phyloP scores from a whole-genome alignment of 2,329 filamentous ascomycete species.

The Helotiales sp. region DNA sequence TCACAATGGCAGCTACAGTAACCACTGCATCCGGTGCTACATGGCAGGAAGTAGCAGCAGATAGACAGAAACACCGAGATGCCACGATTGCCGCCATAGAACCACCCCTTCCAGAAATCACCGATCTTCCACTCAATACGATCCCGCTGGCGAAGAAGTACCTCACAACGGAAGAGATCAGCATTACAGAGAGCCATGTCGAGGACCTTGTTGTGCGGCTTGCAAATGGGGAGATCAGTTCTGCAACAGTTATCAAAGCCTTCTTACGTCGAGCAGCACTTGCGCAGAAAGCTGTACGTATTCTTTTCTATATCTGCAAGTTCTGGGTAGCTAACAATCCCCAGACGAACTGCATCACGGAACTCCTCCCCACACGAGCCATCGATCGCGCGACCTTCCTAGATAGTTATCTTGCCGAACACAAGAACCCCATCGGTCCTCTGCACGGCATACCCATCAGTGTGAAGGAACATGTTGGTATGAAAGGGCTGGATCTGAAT shows the following conservation, averaged over 20 bases:
- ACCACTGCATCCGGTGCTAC: constrained; percentile 41
- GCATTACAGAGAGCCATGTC: constrained; percentile 54
- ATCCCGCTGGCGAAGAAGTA: constrained; percentile 51
- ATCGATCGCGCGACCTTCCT: constrained; percentile 43
- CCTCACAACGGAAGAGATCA: constrained; percentile 52
- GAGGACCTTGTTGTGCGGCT: constrained; percentile 54
- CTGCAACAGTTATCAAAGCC: constrained; percentile 53
- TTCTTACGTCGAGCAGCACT: constrained; percentile 60
- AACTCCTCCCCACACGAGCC: constrained; percentile 46
- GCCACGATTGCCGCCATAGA: constrained; percentile 49
- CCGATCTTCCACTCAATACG: constrained; percentile 50
- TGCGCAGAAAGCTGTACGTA: constrained; percentile 53
- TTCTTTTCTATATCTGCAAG: background rate
- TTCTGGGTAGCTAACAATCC: constrained; percentile 14
- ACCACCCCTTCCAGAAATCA: constrained; percentile 47
- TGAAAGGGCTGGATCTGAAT: constrained; percentile 54
- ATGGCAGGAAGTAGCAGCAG: constrained; percentile 54
- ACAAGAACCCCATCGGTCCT: constrained; percentile 44
- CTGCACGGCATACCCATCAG: constrained; percentile 55
- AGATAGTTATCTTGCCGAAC: constrained; percentile 42
- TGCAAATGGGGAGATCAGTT: constrained; percentile 49
- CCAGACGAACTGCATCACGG: constrained; percentile 53
- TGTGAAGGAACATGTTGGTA: constrained; percentile 57
- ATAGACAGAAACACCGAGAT: constrained; percentile 53
- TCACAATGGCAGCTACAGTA: constrained; percentile 38